Conservation (phyloP, 495 filamentous ascomycete genomes). For the Apiosordaria backusii region DNA sequence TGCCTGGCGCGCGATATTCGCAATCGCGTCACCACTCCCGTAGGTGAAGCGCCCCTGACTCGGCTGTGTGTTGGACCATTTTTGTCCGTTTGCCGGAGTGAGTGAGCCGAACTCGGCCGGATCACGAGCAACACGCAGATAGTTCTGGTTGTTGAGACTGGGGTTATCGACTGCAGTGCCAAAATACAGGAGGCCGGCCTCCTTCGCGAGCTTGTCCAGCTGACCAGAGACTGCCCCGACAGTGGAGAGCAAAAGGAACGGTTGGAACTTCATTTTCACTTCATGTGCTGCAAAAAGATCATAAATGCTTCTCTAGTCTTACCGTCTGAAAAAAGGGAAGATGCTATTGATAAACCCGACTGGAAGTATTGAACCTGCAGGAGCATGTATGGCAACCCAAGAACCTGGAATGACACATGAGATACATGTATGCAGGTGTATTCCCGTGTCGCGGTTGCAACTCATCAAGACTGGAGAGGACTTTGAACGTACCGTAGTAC, state of each 20-base stretch:
- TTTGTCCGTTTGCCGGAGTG: conserved; percentile 54
- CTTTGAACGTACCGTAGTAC: neutral
- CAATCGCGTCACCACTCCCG: conserved; percentile 45
- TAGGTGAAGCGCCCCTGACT: conserved; percentile 45
- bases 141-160: conserved; percentile 49
- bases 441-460: neutral
- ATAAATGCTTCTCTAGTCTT: no score
- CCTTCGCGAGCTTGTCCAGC: conserved; percentile 48
- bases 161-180: conserved; percentile 56
- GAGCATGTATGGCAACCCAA: neutral
- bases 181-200: conserved; percentile 51
- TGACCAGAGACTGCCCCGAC: conserved; percentile 15
- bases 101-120: conserved; percentile 52
- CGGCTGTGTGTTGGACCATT: conserved; percentile 40
- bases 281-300: no score
- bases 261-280: neutral
- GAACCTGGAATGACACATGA: neutral
- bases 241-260: neutral
- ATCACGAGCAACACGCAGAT: conserved; percentile 39
- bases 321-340: no score
- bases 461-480: neutral
- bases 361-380: neutral
- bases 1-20: conserved; percentile 45
- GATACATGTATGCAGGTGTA: neutral
- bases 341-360: neutral